phyloP scores from a whole-genome alignment of 2,329 filamentous ascomycete species.

The Alternaria infectoria region DNA sequence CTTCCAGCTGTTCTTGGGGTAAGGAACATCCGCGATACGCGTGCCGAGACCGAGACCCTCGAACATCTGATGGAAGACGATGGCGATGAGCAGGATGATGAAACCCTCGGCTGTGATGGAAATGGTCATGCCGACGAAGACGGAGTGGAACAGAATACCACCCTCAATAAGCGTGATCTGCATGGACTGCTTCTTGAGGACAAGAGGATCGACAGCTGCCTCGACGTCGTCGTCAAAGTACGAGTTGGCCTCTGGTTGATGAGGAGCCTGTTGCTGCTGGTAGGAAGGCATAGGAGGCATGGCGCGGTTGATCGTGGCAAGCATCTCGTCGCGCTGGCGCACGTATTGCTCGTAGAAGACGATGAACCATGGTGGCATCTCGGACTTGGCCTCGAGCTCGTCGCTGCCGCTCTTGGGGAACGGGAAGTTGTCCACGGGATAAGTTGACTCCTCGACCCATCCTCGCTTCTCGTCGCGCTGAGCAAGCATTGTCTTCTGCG shows the following conservation, averaged over 20 bases:
- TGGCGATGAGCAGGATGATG: conserved; percentile 63
- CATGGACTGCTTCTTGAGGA: conserved; percentile 48
- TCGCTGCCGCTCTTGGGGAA: conserved; percentile 36
- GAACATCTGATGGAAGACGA: conserved; percentile 69
- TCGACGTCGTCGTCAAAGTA: conserved; percentile 48
- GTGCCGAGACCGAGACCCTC: conserved; percentile 69
- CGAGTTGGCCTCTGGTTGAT: conserved; percentile 33
- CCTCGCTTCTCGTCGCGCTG: conserved; percentile 42
- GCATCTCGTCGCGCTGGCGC: conserved; percentile 65
- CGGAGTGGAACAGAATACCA: conserved; percentile 68
- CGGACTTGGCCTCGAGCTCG: conserved; percentile 42
- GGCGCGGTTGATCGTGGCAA: conserved; percentile 58
- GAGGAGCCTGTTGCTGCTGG: conserved; percentile 30
- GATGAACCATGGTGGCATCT: conserved; percentile 68
- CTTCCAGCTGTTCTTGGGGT: conserved; percentile 61
- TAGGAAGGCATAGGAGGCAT: conserved; percentile 42
- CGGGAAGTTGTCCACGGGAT: conserved; percentile 37
- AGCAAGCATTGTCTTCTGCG: conserved; percentile 43
- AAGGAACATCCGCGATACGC: conserved; percentile 65
- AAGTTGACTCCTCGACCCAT: conserved; percentile 40
- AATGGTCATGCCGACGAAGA: conserved; percentile 68
- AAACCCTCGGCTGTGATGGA: conserved; percentile 66
- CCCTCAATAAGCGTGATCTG: conserved; percentile 60
- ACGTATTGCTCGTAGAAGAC: conserved; percentile 69
- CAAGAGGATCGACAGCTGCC: conserved; percentile 45